Percentiles rank a stretch among this genome's conserved stretches.
phyloP scores from a whole-genome alignment of 2,329 filamentous ascomycete genomes.

The Coniella lustricola region DNA sequence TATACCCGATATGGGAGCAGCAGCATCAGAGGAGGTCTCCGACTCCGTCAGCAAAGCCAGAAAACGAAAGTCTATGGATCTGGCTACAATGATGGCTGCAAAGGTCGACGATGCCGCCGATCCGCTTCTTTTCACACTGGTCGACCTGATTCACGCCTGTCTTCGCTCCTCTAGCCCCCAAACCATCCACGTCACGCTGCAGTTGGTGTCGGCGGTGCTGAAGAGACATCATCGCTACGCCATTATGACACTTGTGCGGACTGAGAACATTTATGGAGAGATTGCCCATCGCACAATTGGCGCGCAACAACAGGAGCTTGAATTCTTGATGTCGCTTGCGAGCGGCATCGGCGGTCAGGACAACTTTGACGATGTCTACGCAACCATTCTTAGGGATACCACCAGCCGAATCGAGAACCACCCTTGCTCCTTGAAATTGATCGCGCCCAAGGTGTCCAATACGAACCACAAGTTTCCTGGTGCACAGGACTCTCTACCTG shows the following conservation, averaged over 20 bases:
- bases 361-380: conserved; percentile 67
- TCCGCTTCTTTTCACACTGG: conserved; percentile 84
- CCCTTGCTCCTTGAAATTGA: conserved; percentile 62
- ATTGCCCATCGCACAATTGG: conserved; percentile 60
- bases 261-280: conserved; percentile 48
- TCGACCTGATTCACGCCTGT: conserved; percentile 83
- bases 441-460: conserved; percentile 52
- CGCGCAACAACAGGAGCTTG: conserved; percentile 67
- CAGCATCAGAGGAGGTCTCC: conserved; percentile 30
- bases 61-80: conserved; percentile 81
- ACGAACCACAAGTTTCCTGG: conserved; percentile 51
- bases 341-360: conserved; percentile 61
- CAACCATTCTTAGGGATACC: conserved; percentile 64
- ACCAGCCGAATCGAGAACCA: conserved; percentile 64
- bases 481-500: conserved; percentile 49
- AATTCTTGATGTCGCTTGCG: conserved; percentile 63
- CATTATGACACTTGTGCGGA: conserved; percentile 66
- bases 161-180: conserved; percentile 78
- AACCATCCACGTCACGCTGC: conserved; percentile 82
- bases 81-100: conserved; percentile 71
- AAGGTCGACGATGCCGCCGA: conserved; percentile 68
- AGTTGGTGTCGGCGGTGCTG: conserved; percentile 78
- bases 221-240: conserved; percentile 85
- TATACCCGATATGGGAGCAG: conserved; percentile 52
- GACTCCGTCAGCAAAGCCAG: conserved; percentile 61